A percentile compares a stretch with the other conserved stretches of the same genome.
Evolutionary conservation across 441 rosid species (phyloP).

Genomic region (Metrosideros polymorpha): DNA sequence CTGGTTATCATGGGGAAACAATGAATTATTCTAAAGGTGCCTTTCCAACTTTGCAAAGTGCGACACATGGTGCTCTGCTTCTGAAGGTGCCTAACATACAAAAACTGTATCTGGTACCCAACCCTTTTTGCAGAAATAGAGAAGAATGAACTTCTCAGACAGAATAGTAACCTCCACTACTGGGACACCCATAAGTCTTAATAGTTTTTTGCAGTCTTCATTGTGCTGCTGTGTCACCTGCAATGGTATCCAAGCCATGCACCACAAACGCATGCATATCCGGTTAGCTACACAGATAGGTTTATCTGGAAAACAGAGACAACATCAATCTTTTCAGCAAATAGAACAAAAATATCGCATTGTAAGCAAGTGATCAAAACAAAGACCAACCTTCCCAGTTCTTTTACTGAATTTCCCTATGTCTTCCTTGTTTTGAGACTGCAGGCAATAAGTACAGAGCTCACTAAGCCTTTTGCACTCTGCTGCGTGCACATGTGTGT

Average conservation of each 20-base stretch:
- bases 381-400: constrained; percentile 57
- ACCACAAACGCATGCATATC: background rate
- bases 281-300: background rate
- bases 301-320: background rate
- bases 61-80: constrained; percentile 97
- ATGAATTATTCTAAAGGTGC: constrained; percentile 12
- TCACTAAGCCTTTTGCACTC: background rate
- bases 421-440: constrained; percentile 83
- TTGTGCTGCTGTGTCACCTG: constrained; percentile 88
- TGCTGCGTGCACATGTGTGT: background rate
- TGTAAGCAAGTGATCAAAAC: background rate
- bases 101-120: accelerated
- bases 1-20: background rate
- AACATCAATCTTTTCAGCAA: background rate
- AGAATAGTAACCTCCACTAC: constrained; percentile 54
- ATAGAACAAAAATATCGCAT: background rate
- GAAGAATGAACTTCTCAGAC: background rate
- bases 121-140: background rate
- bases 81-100: constrained; percentile 63
- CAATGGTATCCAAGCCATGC: background rate
- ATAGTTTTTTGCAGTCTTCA: constrained; percentile 85
- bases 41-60: constrained; percentile 82
- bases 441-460: background rate
- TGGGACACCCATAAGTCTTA: constrained; percentile 90
- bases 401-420: constrained; percentile 91